Base-by-base conservation (phyloP, 2,329 filamentous ascomycete genomes). In the Hymenoscyphus fraxineus region DNA sequence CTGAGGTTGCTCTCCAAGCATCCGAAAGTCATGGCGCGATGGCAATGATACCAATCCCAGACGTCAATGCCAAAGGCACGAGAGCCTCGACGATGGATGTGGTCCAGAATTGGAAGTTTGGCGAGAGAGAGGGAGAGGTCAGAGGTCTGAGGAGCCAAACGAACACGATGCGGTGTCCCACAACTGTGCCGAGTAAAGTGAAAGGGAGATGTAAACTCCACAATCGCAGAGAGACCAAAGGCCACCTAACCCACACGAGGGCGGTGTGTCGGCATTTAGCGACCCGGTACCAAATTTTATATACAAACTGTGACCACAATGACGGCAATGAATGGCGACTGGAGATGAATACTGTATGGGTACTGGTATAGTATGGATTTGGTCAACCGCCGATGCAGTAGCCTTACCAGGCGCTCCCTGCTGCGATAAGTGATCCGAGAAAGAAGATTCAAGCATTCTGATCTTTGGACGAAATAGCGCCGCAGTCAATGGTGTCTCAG, bases 401-500 rank as follows among this genome's bases (percentile, higher is more conserved):
- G 19, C 44, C 44, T 51, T 51, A 51, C 44, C 44, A 51, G 44
- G 44, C 44, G 44, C 44, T 47, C 44, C 44, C 22, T 51, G 44
- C n/a, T 22, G 44, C 44, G 44, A 51, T 12, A 51, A 51, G 44
- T 9, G 44, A 51, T 19, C 19, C 44, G 44, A 27, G n/a, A 54
- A 27, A 54, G 19, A 27, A 54, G 19, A 7, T 54, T 27, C 47
- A 54, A 54, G 47, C 47, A 54, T 54, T 35, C 47, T 54, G 19
- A 54, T 13, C 47, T 54, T 54, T 13, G 47, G 47, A 54, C 10
- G 47, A 54, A 54, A 54, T 19, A 54, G 58, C n/a, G 15, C n/a
- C 58, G 38, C 22, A 44, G 58, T 41, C 58, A 41, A 59, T 39
- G 58, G 58, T 59, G 38, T 59, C 58, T 59, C 35, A 59, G 58